Conservation (phyloP, 345 rosid genomes). For the Viola odorata region DNA sequence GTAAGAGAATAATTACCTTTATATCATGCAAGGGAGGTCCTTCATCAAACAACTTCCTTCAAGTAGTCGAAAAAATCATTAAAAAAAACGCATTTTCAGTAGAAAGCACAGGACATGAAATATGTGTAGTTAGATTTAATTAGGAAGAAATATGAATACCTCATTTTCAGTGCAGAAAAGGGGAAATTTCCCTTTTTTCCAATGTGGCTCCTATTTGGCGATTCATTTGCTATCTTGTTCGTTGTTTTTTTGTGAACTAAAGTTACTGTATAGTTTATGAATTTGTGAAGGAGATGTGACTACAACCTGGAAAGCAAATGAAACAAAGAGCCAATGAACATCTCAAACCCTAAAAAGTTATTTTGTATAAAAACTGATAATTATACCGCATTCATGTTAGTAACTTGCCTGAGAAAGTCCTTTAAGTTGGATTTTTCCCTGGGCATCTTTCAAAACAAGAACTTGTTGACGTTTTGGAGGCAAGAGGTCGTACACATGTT, state of each 20-base stretch:
- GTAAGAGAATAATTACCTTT: too few relatives aligned
- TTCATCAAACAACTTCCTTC: conserved; percentile 61
- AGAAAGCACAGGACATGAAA: background rate
- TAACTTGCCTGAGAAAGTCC: conserved; percentile 73
- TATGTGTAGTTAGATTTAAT: background rate
- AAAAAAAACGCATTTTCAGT: background rate
- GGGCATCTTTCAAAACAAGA: conserved; percentile 36
- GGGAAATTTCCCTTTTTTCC: conserved; percentile 38
- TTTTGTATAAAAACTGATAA: background rate
- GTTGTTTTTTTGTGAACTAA: conserved; percentile 22
- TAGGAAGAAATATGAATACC: conserved; percentile 23
- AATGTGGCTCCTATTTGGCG: conserved; percentile 39
- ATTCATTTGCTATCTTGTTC: conserved; percentile 30
- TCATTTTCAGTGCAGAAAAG: conserved; percentile 37
- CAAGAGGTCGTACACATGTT: conserved; percentile 46
- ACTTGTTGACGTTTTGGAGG: conserved; percentile 40
- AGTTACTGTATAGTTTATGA: conserved; percentile 33
- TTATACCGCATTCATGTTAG: background rate
- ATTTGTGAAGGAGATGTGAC: conserved; percentile 52
- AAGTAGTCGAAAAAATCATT: conserved; percentile 5
- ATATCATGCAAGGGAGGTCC: conserved; percentile 23
- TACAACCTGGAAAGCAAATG: conserved; percentile 40
- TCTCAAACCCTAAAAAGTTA: background rate
- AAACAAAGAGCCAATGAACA: too few relatives aligned
- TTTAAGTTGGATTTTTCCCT: conserved; percentile 56